A percentile compares a stretch with the other conserved stretches of the same genome.
Conservation (phyloP, 805 yeast species). For the Candida piceae region DNA sequence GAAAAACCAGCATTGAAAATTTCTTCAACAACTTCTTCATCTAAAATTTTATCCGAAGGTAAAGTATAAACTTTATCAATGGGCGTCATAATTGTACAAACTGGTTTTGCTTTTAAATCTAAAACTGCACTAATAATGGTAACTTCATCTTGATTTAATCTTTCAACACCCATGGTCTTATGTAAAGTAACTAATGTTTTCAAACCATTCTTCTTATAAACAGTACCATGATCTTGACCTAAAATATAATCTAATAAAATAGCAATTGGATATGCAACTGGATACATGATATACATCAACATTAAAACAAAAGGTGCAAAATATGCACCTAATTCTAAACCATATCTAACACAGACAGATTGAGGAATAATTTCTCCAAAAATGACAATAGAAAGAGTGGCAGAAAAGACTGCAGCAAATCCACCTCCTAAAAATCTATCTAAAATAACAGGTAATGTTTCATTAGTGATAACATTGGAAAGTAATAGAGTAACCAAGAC, state of each 20-base stretch:
- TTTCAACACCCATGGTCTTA: conserved; percentile 90
- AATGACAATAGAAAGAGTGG: conserved; percentile 89
- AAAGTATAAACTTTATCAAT: conserved; percentile 84
- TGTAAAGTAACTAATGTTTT: conserved; percentile 92
- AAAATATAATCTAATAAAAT: conserved; percentile 69
- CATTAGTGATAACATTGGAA: conserved; percentile 88
- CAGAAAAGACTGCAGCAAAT: conserved; percentile 89
- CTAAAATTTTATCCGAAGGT: conserved; percentile 75
- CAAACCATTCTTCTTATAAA: conserved; percentile 87
- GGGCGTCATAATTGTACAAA: conserved; percentile 88
- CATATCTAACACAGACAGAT: conserved; percentile 87
- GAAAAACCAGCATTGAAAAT: conserved; percentile 93
- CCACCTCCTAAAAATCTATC: conserved; percentile 96
- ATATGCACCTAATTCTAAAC: conserved; percentile 83
- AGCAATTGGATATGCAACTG: conserved; percentile 89
- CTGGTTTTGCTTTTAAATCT: conserved; percentile 89
- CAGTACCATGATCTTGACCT: conserved; percentile 96
- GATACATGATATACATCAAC: conserved; percentile 87
- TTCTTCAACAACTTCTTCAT: conserved; percentile 80
- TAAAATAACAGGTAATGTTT: conserved; percentile 87
- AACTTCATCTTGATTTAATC: conserved; percentile 91
- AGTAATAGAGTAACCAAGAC: conserved; percentile 82
- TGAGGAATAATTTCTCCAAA: conserved; percentile 98
- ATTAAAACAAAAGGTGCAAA: conserved; percentile 82
- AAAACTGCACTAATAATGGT: conserved; percentile 91